Conservation (phyloP, 1,284 basidiomycete species). For the Garcileccinum viscosum region DNA sequence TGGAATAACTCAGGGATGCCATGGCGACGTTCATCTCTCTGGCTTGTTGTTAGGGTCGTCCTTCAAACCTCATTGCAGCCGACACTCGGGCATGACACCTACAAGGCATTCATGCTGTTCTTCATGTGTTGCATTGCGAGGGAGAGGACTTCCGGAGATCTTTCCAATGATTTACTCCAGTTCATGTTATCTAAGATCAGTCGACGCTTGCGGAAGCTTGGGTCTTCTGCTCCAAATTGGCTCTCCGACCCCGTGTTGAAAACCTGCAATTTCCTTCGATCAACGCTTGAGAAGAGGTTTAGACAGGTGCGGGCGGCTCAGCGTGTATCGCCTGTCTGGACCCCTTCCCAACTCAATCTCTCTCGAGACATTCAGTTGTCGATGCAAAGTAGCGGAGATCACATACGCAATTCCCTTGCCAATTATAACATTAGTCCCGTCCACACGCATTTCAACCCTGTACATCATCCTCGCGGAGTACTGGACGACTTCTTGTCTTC, state of each 20-base stretch:
- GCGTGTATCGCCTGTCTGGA: conserved; percentile 31
- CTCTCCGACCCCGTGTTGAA: conserved; percentile 17
- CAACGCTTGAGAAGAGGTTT: conserved; percentile 26
- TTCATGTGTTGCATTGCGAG: conserved; percentile 40
- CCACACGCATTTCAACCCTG: conserved; percentile 19
- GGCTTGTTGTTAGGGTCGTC: neutral
- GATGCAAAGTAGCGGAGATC: conserved; percentile 32
- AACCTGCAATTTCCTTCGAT: conserved; percentile 23
- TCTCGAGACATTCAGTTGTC: conserved; percentile 37
- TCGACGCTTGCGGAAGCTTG: conserved; percentile 47
- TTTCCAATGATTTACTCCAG: conserved; percentile 42
- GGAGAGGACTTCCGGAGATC: conserved; percentile 17
- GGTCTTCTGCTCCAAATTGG: conserved; percentile 23
- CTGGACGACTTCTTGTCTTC: conserved; percentile 5
- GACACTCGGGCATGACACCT: neutral
- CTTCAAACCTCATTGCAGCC: conserved; percentile 1
- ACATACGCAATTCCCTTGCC: conserved; percentile 29
- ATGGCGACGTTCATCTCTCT: conserved; percentile 1
- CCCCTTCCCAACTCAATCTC: neutral
- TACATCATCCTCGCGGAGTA: conserved; percentile 3
- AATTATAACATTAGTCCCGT: neutral
- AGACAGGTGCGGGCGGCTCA: conserved; percentile 18
- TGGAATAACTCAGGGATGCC: conserved; percentile 1
- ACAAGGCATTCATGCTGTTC: neutral
- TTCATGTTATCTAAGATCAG: conserved; percentile 40